These are phyloP conservation scores for Myriosclerotinia curreyana DNA, from an alignment of 2,329 filamentous ascomycete genomes.

Conservation along the genomic window DNA sequence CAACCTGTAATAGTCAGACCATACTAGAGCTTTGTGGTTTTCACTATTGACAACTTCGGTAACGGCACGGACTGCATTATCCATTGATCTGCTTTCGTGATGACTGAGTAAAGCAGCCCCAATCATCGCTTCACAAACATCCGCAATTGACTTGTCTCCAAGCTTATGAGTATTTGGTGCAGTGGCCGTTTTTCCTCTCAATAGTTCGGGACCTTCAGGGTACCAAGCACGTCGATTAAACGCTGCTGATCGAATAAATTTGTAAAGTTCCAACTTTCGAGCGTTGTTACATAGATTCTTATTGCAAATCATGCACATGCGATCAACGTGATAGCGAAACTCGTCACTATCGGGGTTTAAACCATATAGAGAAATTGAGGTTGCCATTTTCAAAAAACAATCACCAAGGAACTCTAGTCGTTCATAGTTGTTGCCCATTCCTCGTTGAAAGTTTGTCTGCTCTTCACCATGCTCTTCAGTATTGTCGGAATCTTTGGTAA, in stretches of 20 bases:
- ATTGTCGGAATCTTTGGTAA: constrained; percentile 91
- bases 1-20: constrained; percentile 67
- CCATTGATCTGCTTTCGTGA: constrained; percentile 45
- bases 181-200: constrained; percentile 66
- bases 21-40: constrained; percentile 67
- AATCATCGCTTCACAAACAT: constrained; percentile 92
- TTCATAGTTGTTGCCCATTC: constrained; percentile 95
- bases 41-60: constrained; percentile 66
- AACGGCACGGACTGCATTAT: constrained; percentile 61
- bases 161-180: constrained; percentile 61
- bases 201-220: constrained; percentile 70
- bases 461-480: constrained; percentile 67
- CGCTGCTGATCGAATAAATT: constrained; percentile 76
- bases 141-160: constrained; percentile 85
- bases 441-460: constrained; percentile 70
- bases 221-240: constrained; percentile 85
- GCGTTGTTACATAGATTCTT: constrained; percentile 81
- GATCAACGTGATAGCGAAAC: constrained; percentile 81
- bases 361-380: constrained; percentile 81
- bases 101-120: constrained; percentile 69
- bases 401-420: constrained; percentile 91
- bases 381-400: constrained; percentile 92
- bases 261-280: constrained; percentile 60
- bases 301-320: constrained; percentile 91
- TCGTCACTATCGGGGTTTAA: constrained; percentile 75